Evolutionary conservation across 2,329 filamentous ascomycete genomes (phyloP).

Genomic region (Aspergillus floridensis): DNA sequence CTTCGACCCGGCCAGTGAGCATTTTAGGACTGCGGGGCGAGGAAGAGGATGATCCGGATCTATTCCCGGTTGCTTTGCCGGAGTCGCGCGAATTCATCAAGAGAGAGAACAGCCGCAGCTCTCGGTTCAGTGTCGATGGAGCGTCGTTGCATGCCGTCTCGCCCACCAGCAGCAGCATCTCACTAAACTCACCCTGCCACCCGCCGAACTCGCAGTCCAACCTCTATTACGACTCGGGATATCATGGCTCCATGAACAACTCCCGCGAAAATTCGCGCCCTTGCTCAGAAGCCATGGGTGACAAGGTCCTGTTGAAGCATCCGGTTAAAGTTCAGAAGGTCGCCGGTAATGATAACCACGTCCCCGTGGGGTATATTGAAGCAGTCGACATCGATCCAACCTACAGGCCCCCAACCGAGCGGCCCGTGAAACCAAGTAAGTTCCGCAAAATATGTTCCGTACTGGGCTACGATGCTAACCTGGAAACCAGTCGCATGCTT

Average conservation of each 20-base stretch:
- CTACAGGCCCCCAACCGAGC: constrained; percentile 77
- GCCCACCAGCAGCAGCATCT: constrained; percentile 41
- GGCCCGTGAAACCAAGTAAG: constrained; percentile 64
- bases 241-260: constrained; percentile 22
- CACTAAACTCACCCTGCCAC: constrained; percentile 36
- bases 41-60: constrained; percentile 45
- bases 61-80: constrained; percentile 42
- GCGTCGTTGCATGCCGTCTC: constrained; percentile 38
- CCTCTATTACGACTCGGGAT: constrained; percentile 22
- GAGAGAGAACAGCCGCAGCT: constrained; percentile 32
- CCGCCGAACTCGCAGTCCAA: constrained; percentile 17
- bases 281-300: constrained; percentile 20
- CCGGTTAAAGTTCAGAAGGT: constrained; percentile 34
- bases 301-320: constrained; percentile 22
- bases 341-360: constrained; percentile 17
- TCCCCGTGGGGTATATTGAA: constrained; percentile 80
- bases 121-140: constrained; percentile 33
- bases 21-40: constrained; percentile 45
- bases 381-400: constrained; percentile 82
- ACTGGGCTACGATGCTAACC: constrained; percentile 30
- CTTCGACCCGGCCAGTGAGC: constrained; percentile 44
- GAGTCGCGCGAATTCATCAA: constrained; percentile 31
- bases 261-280: constrained; percentile 25
- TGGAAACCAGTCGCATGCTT: constrained; percentile 70
- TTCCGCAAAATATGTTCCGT: constrained; percentile 2